Evolutionary conservation across 176 grass and related monocot species (phyloP), one percentile per base, ranked within the genome.

Genomic region (Ensete ventricosum): DNA sequence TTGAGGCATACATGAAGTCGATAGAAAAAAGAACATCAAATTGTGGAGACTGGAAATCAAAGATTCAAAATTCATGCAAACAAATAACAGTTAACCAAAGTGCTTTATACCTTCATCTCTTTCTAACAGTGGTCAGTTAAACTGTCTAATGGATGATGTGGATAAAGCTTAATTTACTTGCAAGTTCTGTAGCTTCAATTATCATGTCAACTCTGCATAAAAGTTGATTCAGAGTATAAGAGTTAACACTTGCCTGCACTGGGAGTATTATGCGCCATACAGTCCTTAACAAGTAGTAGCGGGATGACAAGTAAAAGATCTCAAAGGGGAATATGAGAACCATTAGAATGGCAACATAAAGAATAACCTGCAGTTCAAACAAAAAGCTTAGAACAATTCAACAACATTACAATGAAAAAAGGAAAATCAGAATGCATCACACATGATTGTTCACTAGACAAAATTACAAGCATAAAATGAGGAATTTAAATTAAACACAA

Each of bases 321-420:
- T 99, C 95, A 79, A 99, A 99, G 62, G 95, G 95, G 67, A 87
- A 99, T 83, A 99, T 79, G 55, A 99, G 84, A 67, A 99, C 72
- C 62, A 99, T 86, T 78, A 99, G 53, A 78, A 91, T 60, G 60
- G 79, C 55, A 48, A 69, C 82, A 89, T 99, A 99, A 26, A 99
- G 80, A 76, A 99, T 78, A 72, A 70, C 67, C 67, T 70, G 67
- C 67, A 70, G 20, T 22, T 70, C 51, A n/a, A 70, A 70, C n/a
- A 14, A 9, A 70, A 70, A 52, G 0, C 1, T n/a, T 49, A 50
- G 14, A 70, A 51, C 2, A 51, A 70, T 70, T 60, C 1, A 20
- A 20, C 16, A 8, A 1, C 8, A 70, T 14, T 16, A 52, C 67
- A 70, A 14, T 34, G 0, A 17, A 70, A 3, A 13, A 20, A 70